Evolutionary conservation across 2,329 filamentous ascomycete species (phyloP), one percentile per base, ranked within the genome.

Genomic region (Plenodomus biglobosus): DNA sequence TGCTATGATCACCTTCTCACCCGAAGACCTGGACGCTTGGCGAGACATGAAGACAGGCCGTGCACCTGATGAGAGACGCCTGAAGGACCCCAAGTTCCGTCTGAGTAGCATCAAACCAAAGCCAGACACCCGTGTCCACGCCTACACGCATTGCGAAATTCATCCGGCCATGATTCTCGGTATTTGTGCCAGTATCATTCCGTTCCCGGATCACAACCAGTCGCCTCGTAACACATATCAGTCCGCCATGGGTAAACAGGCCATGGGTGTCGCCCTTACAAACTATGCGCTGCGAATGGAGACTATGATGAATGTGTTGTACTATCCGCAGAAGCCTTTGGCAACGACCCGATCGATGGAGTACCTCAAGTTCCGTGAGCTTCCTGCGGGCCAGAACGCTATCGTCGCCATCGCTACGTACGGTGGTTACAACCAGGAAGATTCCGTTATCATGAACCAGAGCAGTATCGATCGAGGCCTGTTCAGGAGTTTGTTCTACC

Each of bases 391-490:
- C 2, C 94, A 99, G 72, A 99, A 99, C 66, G 94, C 94, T 17
- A 99, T 99, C 63, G 94, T 99, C 11, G 95, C 94, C 35, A 99
- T 99, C 75, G 86, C 91, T 50, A 95, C 89, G 72, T 99, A 99
- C 76, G 96, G 92, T 45, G 94, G 94, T 51, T 99, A 99, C 79
- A 99, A 99, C 75, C 95, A 99, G 73, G 94, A 99, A 90, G 94
- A 99, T 85, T 99, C 94, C 59, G 92, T 99, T 60, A 96, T 99
- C 66, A 97, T 99, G 94, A 99, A 99, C 74, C 94, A 99, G 77
- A 96, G 91, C 76, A 96, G 91, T 74, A 97, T 99, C 65, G 94
- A 99, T 73, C 88, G 94, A 67, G 94, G 94, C 55, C 80, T 99
- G 3, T 99, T 99, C 86, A 85, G 95, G 66, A 96, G 91, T 82